phyloP scores from a whole-genome alignment of 305 asterid species.

The Fraxinus ornus region DNA sequence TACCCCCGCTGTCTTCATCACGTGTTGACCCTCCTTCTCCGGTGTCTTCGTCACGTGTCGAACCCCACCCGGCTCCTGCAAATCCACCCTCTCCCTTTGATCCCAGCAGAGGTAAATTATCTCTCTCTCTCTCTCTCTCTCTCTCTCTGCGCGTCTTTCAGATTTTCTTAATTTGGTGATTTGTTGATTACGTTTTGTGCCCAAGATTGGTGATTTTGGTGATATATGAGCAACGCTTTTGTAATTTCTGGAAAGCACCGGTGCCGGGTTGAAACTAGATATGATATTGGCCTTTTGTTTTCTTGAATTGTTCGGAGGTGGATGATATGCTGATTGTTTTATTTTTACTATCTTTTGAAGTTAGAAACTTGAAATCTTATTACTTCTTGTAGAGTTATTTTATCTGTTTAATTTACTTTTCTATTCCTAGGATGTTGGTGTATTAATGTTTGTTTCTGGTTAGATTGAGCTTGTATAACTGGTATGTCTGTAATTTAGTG shows the following conservation, averaged over 20 bases:
- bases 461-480: background rate
- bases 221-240: background rate
- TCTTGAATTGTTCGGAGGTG: background rate
- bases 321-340: background rate
- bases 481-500: background rate
- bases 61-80: constrained; percentile 25
- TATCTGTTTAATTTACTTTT: background rate
- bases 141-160: background rate
- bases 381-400: background rate
- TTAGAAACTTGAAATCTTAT: background rate
- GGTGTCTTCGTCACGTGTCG: constrained; percentile 16
- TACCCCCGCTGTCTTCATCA: constrained; percentile 18
- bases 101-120: constrained; percentile 62
- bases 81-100: constrained; percentile 50
- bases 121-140: background rate
- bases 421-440: background rate
- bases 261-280: background rate
- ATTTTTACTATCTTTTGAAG: background rate
- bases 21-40: background rate
- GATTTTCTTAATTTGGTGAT: background rate
- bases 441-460: background rate
- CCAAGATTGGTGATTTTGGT: constrained; percentile 10
- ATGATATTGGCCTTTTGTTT: background rate
- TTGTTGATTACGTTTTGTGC: background rate
- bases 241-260: background rate